Evolutionary conservation across 2,329 filamentous ascomycete species (phyloP), one percentile per base, ranked within the genome.

Genomic region (Nakataea oryzae): DNA sequence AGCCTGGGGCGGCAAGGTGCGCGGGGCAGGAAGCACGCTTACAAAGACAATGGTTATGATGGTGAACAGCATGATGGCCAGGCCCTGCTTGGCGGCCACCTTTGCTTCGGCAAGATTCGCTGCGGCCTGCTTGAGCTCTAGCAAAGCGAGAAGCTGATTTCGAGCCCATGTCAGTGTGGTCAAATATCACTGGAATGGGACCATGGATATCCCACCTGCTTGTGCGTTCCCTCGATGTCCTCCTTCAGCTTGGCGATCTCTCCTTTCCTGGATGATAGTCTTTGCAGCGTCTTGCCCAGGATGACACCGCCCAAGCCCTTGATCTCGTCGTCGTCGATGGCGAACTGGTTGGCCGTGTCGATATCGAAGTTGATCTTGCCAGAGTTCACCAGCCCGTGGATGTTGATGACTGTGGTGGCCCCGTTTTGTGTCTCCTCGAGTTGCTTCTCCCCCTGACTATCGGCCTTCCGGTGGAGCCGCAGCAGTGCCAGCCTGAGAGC

Each of bases 41-140:
- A 78, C 76, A 61, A 80, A 80, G 34, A 79, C 66, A 55, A 79
- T 78, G 0, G 78, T 79, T 1, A 79, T 74, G 3, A 79, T 65
- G 0, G 78, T 80, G 62, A 80, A 79, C 2, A 76, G 68, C 73
- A 80, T 76, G 58, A 80, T 75, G 1, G 76, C 73, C 0, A 73
- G 70, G 1, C 77, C 75, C 63, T 80, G 77, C 11, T 70, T 72
- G 8, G 41, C 41, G 7, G 41, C 41, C 2, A n/a, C 24, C 41
- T 50, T 50, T 7, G 41, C 41, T n/a, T 50, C 41, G 41, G 41
- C 41, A 8, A 75, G 71, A 0, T 71, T 74, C 58, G 78, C 73
- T 0, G 75, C 71, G 0, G 72, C 73, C 50, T 77, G 73, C 32
- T 70, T 58, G 28, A 58, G 41, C 41, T 50, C 21, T n/a, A 50